phyloP scores from a whole-genome alignment of 1,284 basidiomycete species.

The Mixia osmundae region DNA sequence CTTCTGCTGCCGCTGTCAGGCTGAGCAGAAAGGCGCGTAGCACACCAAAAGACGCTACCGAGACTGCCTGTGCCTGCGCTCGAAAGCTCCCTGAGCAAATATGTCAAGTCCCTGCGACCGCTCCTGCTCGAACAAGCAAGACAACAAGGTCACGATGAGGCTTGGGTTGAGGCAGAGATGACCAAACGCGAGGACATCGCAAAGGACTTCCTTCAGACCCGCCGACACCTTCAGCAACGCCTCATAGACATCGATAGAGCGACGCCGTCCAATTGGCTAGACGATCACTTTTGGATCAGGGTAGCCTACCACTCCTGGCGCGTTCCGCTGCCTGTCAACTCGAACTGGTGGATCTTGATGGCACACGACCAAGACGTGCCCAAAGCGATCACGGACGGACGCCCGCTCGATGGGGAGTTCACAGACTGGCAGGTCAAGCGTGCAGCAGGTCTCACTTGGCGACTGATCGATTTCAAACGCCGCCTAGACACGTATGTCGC shows the following conservation, averaged over 20 bases:
- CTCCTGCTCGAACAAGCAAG: conserved; percentile 48
- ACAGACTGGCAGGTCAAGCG: conserved; percentile 65
- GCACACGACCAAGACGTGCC: conserved; percentile 29
- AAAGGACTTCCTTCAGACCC: conserved; percentile 38
- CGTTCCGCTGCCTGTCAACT: conserved; percentile 64
- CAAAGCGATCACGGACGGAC: conserved; percentile 11
- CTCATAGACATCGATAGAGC: conserved; percentile 64
- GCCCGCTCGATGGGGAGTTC: conserved; percentile 22
- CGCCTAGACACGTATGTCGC: conserved; percentile 33
- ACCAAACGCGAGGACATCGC: conserved; percentile 39
- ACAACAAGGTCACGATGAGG: conserved; percentile 26
- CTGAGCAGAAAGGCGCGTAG: too few species aligned
- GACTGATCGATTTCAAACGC: conserved; percentile 55
- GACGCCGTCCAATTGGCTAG: conserved; percentile 81
- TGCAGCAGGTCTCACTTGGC: conserved; percentile 57
- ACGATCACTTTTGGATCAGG: conserved; percentile 81
- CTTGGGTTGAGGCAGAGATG: conserved; percentile 34
- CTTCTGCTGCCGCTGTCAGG: neutral
- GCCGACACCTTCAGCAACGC: conserved; percentile 44
- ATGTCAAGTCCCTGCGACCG: conserved; percentile 56
- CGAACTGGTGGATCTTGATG: conserved; percentile 95
- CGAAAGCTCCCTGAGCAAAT: conserved; percentile 48
- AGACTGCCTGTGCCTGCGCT: conserved; percentile 71
- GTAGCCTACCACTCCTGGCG: conserved; percentile 80
- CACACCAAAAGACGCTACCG: conserved; percentile 23